These are phyloP conservation scores for Gelatoporia subvermispora DNA, from an alignment of 768 basidiomycete genomes.

Conservation along the genomic window DNA sequence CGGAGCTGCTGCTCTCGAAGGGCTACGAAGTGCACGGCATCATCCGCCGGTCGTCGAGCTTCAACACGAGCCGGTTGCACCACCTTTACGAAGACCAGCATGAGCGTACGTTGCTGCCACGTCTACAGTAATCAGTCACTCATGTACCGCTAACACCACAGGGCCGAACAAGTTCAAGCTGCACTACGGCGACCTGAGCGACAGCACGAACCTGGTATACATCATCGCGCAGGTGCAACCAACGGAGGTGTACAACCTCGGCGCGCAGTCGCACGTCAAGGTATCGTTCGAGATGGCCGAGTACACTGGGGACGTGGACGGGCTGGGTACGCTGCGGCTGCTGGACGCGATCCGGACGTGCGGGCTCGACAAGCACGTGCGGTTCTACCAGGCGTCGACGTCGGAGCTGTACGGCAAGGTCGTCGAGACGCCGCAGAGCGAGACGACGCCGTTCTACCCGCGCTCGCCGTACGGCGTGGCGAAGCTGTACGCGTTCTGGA, in stretches of 20 bases:
- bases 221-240: slow-evolving; percentile 94
- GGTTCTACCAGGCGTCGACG: slow-evolving; percentile 97
- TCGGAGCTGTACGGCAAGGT: slow-evolving; percentile 98
- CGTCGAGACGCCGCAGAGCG: slow-evolving; percentile 90
- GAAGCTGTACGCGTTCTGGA: slow-evolving; percentile 91
- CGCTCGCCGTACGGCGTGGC: slow-evolving; percentile 95
- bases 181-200: slow-evolving; percentile 90
- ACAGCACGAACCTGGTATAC: slow-evolving; percentile 96
- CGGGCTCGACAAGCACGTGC: slow-evolving; percentile 86
- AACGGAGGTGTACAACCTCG: slow-evolving; percentile 96
- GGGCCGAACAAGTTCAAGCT: slow-evolving; percentile 75
- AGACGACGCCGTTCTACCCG: slow-evolving; percentile 98
- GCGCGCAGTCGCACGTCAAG: slow-evolving; percentile 97
- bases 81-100: slow-evolving; percentile 93
- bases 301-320: slow-evolving; percentile 97
- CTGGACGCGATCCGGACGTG: slow-evolving; percentile 96
- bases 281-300: slow-evolving; percentile 99
- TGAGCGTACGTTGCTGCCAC: slow-evolving; percentile 55
- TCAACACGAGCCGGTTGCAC: slow-evolving; percentile 94
- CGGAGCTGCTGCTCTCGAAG: slow-evolving; percentile 78
- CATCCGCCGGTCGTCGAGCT: slow-evolving; percentile 95
- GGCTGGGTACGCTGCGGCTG: slow-evolving; percentile 88
- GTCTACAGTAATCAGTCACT: not conserved
- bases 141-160: slow-evolving; percentile 21
- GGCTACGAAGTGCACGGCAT: slow-evolving; percentile 94